Evolutionary conservation across 2,329 filamentous ascomycete genomes (phyloP).

Genomic region (Penicillium digitatum): DNA sequence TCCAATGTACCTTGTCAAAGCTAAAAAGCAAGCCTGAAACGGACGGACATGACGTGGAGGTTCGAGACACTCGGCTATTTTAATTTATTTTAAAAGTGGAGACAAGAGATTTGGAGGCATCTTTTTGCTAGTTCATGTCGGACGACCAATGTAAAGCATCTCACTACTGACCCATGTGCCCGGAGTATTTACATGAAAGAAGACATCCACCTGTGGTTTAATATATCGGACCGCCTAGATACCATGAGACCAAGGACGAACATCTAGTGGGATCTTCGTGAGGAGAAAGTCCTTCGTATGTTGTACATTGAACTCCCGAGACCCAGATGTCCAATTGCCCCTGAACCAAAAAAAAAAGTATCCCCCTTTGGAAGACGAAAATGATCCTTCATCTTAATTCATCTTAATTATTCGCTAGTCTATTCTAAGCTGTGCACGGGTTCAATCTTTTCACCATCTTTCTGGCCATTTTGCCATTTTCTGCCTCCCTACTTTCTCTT

Average conservation of each 20-base stretch:
- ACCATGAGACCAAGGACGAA: no score
- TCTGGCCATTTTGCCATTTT: slow-evolving; percentile 3
- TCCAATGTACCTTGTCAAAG: not conserved
- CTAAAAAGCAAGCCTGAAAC: slow-evolving; percentile 12
- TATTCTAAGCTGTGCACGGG: slow-evolving; percentile 19
- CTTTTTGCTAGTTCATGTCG: not conserved
- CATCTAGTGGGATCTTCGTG: no score
- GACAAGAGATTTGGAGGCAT: not conserved
- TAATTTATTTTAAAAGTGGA: not conserved
- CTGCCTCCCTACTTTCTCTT: slow-evolving; percentile 11
- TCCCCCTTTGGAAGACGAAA: not conserved
- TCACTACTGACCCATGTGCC: slow-evolving; percentile 8
- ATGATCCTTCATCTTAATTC: slow-evolving; percentile 27
- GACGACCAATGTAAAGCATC: not conserved
- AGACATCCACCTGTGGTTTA: no score
- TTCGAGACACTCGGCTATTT: not conserved
- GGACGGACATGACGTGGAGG: slow-evolving; percentile 2
- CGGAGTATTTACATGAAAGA: not conserved
- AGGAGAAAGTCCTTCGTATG: no score
- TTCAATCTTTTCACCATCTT: slow-evolving; percentile 15
- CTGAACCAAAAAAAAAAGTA: not conserved
- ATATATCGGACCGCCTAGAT: no score
- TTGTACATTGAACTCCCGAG: not conserved
- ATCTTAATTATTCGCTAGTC: slow-evolving; percentile 24
- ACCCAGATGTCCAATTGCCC: not conserved